Conservation (phyloP, 768 basidiomycete species). For the Amanita phalloides region DNA sequence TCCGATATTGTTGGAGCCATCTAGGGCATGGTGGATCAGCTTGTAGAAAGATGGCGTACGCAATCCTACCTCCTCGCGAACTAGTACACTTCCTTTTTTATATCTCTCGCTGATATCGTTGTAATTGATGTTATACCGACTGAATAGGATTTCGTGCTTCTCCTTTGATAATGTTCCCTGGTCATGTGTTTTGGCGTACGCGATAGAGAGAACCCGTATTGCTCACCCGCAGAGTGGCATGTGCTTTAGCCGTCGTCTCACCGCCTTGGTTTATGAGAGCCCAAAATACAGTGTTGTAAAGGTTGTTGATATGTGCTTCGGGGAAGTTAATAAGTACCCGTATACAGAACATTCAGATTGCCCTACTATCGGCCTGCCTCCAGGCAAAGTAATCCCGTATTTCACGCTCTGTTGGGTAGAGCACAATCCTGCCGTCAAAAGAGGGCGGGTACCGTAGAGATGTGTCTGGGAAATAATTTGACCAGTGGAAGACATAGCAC, state of each 20-base stretch:
- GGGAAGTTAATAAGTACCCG: background rate
- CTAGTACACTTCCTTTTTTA: slow-evolving; percentile 77
- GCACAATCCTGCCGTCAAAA: slow-evolving; percentile 82
- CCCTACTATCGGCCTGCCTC: slow-evolving; percentile 92
- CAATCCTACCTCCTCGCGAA: slow-evolving; percentile 46
- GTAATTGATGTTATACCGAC: slow-evolving; percentile 81
- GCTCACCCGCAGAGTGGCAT: slow-evolving; percentile 63
- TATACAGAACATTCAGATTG: background rate
- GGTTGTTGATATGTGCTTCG: slow-evolving; percentile 94
- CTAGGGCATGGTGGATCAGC: background rate
- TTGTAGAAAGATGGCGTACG: background rate
- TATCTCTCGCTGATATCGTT: slow-evolving; percentile 61
- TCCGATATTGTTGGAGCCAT: background rate
- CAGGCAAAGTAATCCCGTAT: slow-evolving; percentile 91
- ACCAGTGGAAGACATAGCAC: slow-evolving; percentile 82
- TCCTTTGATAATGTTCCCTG: slow-evolving; percentile 84
- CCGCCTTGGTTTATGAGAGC: slow-evolving; percentile 81
- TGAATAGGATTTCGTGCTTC: slow-evolving; percentile 88
- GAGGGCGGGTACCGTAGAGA: slow-evolving; percentile 76
- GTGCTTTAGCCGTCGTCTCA: slow-evolving; percentile 69
- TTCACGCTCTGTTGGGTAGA: slow-evolving; percentile 66
- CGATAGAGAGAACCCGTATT: background rate
- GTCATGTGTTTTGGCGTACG: background rate
- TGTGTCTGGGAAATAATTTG: slow-evolving; percentile 61
- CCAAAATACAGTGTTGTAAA: slow-evolving; percentile 97